Conservation (phyloP, 108 stramenopile species). For the Cylindrotheca fusiformis region DNA sequence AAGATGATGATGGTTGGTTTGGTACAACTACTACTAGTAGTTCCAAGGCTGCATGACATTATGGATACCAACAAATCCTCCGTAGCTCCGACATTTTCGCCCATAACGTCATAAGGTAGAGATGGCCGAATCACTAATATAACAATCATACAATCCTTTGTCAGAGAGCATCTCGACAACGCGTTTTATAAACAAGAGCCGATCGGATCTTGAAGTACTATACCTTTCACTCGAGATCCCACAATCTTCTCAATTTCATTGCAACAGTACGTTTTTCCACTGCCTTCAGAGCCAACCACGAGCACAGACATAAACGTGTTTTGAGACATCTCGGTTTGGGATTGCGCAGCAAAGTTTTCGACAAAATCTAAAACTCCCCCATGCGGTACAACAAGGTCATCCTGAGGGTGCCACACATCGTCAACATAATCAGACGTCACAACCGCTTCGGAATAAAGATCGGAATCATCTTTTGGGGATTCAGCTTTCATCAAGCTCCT, state of each 20-base stretch:
- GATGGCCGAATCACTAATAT: constrained; percentile 51
- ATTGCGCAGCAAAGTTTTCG: neutral
- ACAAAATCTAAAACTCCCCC: constrained; percentile 3
- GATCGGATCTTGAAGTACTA: too few species aligned
- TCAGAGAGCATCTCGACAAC: neutral
- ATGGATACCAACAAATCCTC: constrained; percentile 67
- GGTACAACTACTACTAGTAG: too few species aligned
- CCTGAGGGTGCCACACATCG: constrained; percentile 2
- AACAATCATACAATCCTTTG: neutral
- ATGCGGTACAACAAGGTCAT: neutral
- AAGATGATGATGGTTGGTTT: constrained; percentile 47
- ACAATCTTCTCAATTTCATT: constrained; percentile 36
- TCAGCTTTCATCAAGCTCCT: too few species aligned
- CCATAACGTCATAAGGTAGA: constrained; percentile 49
- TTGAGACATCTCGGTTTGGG: neutral
- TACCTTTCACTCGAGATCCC: neutral
- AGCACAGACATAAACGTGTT: constrained; percentile 22
- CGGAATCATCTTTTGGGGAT: neutral
- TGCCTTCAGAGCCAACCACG: constrained; percentile 64
- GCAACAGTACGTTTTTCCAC: constrained; percentile 72
- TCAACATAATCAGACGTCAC: neutral
- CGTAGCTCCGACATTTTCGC: constrained; percentile 52
- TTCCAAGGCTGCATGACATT: constrained; percentile 34
- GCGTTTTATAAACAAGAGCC: too few species aligned
- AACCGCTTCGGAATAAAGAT: neutral